Conservation (phyloP, 2,329 filamentous ascomycete species). For the Colletotrichum tamarilloi region DNA sequence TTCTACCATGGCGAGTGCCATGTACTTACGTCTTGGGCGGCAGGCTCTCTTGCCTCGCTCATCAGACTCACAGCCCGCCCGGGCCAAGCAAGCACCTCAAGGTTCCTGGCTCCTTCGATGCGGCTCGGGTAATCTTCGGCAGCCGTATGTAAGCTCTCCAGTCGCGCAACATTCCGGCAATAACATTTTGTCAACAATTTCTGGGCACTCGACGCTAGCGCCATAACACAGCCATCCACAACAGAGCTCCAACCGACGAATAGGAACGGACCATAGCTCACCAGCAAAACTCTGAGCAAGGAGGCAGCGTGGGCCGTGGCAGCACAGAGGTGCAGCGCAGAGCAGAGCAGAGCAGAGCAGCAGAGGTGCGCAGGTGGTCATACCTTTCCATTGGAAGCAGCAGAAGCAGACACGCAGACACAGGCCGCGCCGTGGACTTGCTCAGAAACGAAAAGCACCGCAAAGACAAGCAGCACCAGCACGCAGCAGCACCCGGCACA, state of each 20-base stretch:
- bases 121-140: conserved; percentile 33
- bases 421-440: conserved; percentile 6
- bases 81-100: background rate
- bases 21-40: background rate
- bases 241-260: conserved; percentile 23
- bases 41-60: conserved; percentile 18
- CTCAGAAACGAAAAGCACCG: conserved; percentile 10
- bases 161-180: conserved; percentile 25
- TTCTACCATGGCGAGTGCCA: background rate
- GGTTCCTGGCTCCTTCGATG: background rate
- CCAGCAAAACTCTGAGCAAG: conserved; percentile 28
- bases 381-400: background rate
- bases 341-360: background rate
- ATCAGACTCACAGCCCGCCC: conserved; percentile 2
- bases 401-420: background rate
- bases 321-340: background rate
- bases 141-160: background rate
- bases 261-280: conserved; percentile 13
- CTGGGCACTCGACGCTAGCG: conserved; percentile 32
- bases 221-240: conserved; percentile 36
- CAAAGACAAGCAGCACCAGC: conserved; percentile 2
- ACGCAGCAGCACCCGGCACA: background rate
- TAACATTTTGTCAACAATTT: conserved; percentile 30
- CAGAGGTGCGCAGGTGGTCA: background rate
- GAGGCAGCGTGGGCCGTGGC: background rate